Conservation (phyloP, 371 early-diverging fungal genomes). For the Coemansia sp. region DNA sequence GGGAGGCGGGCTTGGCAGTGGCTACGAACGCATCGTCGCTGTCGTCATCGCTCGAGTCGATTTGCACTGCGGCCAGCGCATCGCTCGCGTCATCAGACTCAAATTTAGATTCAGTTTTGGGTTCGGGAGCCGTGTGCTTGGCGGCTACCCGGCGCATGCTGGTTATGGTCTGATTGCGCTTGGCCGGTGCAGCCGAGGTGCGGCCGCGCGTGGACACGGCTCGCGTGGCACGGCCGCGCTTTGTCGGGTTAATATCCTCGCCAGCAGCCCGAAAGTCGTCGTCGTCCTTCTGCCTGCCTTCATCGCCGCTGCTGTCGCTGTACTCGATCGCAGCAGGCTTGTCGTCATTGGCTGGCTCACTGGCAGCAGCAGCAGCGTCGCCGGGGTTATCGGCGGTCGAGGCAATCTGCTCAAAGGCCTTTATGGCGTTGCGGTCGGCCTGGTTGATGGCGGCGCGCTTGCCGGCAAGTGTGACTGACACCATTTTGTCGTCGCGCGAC, state of each 20-base stretch:
- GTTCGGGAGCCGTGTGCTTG: too few relatives aligned
- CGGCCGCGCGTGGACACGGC: not conserved
- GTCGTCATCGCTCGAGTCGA: not conserved
- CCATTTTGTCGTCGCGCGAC: constrained; percentile 3
- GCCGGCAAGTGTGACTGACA: constrained; percentile 11
- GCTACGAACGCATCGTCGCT: not conserved
- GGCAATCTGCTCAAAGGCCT: constrained; percentile 27
- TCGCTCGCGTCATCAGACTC: not conserved
- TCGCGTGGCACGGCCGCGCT: not conserved
- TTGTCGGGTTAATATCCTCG: not conserved
- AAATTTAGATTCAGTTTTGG: too few relatives aligned
- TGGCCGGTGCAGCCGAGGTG: not conserved
- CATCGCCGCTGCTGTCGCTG: not conserved
- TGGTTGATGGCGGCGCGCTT: constrained; percentile 17
- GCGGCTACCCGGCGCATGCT: not conserved
- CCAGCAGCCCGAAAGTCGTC: constrained; percentile 9
- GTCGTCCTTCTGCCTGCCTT: not conserved
- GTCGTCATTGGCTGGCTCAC: not conserved
- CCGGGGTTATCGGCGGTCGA: not conserved
- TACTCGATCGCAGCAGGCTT: not conserved
- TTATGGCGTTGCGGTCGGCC: constrained; percentile 28
- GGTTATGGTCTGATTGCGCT: not conserved
- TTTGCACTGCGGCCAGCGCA: not conserved
- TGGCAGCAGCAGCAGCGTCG: not conserved
- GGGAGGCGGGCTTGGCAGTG: not conserved